Evolutionary conservation across 257 asterid species (phyloP).

Genomic region (Solanum dulcamara): DNA sequence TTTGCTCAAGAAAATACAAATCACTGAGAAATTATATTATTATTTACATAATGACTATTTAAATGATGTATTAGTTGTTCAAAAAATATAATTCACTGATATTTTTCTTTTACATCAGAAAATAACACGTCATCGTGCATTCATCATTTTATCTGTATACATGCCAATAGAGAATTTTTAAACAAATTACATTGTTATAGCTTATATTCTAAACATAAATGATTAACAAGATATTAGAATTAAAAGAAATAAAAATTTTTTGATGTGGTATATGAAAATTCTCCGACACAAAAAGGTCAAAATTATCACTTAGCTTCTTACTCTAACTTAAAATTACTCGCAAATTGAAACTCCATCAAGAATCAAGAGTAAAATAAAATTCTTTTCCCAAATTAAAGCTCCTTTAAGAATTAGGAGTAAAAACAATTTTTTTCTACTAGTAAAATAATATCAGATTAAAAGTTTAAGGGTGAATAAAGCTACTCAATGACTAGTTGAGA

Average conservation of each 20-base stretch:
- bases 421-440: too few relatives aligned
- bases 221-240: background rate
- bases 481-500: too few relatives aligned
- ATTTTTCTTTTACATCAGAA: too few relatives aligned
- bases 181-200: background rate
- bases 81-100: background rate
- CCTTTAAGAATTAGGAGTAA: background rate
- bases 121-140: background rate
- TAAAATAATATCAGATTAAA: too few relatives aligned
- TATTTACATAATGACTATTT: background rate
- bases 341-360: too few relatives aligned
- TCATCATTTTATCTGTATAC: background rate
- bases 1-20: too few relatives aligned
- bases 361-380: background rate
- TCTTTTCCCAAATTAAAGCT: background rate
- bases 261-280: background rate
- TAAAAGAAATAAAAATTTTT: too few relatives aligned
- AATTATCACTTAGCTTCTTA: background rate
- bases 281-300: background rate
- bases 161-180: background rate
- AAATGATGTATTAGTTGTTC: background rate
- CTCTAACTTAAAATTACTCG: background rate
- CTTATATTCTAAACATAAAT: background rate
- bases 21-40: too few relatives aligned
- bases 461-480: background rate